Evolutionary conservation across 2,329 filamentous ascomycete species (phyloP), one percentile per base, ranked within the genome.

Genomic region (Ambrosiella beaveri): DNA sequence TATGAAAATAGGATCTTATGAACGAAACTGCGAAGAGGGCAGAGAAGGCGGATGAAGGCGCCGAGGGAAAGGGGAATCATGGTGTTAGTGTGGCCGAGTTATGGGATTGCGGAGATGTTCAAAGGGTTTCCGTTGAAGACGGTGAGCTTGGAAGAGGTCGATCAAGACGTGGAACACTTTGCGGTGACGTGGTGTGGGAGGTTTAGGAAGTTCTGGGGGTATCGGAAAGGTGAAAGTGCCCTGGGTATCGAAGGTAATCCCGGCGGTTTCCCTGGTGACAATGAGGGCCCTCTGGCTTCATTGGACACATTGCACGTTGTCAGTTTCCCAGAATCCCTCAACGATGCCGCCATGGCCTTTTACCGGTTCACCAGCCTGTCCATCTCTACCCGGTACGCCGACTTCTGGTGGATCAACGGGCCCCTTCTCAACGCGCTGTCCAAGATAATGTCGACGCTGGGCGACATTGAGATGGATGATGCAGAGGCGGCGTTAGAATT

Each of bases 331-430:
- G 39, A 13, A 15, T 12, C 7, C 1, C 39, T 47, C n/a, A 7
- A 12, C 13, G 12, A 27, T 3, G n/a, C 12, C 2, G 37, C 49
- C 8, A 8, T 19, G 12, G 7, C 27, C 9, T 57, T 52, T 41
- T 40, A 39, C n/a, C 8, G 17, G 15, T 8, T 35, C 2, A 47
- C 49, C 9, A 50, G 49, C 4, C 5, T 49, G 15, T 51, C 36
- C 2, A 9, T 58, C 11, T 37, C 38, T 7, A 37, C 40, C 6
- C 37, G 39, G 8, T 54, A 54, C 13, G 57, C 50, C 6, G 49
- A 54, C 27, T 58, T 58, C 47, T 54, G 57, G 39, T 41, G 11
- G 27, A 38, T 58, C 13, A 54, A 57, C 35, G 56, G 17, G 9
- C 45, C 47, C 41, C 41, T 57, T 13, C n/a, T 52, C 15, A 57